Percentiles rank a stretch among this genome's conserved stretches.
phyloP scores from a whole-genome alignment of 257 asterid species.

The Thymus mandschuricus region DNA sequence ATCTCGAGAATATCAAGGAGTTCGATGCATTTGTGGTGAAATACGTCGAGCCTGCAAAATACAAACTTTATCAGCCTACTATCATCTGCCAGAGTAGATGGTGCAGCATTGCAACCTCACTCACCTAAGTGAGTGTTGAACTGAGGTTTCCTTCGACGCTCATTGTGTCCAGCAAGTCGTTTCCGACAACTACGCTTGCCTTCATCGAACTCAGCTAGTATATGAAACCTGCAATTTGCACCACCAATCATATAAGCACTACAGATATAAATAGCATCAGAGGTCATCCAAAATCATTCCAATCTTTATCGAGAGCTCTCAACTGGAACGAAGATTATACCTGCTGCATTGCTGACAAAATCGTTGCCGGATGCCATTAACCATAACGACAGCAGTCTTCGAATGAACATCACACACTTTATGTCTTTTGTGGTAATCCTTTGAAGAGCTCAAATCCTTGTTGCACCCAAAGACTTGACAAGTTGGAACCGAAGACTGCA shows the following conservation, averaged over 20 bases:
- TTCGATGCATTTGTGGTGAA: slow-evolving; percentile 38
- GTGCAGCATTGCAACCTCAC: slow-evolving; percentile 13
- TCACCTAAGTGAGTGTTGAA: slow-evolving; percentile 52
- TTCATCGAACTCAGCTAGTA: slow-evolving; percentile 64
- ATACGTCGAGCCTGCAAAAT: slow-evolving; percentile 49
- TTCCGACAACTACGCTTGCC: slow-evolving; percentile 78
- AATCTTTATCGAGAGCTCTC: neutral
- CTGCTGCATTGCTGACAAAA: slow-evolving; percentile 92
- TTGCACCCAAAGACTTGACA: slow-evolving; percentile 74
- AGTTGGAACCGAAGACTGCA: slow-evolving; percentile 43
- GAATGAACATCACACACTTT: slow-evolving; percentile 78
- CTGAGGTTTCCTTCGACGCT: slow-evolving; percentile 71
- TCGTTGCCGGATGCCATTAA: slow-evolving; percentile 64
- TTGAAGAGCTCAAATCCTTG: slow-evolving; percentile 63
- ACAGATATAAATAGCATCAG: neutral
- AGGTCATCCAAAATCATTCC: neutral
- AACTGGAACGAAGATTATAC: slow-evolving; percentile 20
- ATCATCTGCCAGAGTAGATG: neutral
- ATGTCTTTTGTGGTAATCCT: slow-evolving; percentile 77
- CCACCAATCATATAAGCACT: neutral
- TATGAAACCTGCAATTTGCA: slow-evolving; percentile 57
- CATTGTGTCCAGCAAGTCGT: slow-evolving; percentile 75
- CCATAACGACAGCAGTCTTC: slow-evolving; percentile 63
- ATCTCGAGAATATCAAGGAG: slow-evolving; percentile 44
- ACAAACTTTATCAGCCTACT: slow-evolving; percentile 4